Conservation (phyloP, 768 basidiomycete genomes). For the Phylloporus sp. region DNA sequence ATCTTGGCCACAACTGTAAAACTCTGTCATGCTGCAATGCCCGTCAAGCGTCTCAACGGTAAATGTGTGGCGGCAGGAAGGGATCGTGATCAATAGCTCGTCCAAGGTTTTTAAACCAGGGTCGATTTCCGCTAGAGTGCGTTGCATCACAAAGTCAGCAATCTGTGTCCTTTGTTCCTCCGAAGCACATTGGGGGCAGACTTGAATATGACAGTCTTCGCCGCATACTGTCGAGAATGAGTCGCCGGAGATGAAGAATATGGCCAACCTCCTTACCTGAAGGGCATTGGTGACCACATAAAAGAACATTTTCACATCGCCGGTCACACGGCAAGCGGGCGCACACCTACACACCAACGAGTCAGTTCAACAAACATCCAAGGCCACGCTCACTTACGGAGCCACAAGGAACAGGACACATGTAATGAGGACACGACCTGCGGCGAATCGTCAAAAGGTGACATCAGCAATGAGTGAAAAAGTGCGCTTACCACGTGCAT, state of each 20-base stretch:
- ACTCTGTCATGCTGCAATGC: constrained; percentile 45
- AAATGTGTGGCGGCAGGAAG: constrained; percentile 59
- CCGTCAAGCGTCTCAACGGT: constrained; percentile 73
- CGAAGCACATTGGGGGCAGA: constrained; percentile 50
- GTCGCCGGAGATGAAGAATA: background rate
- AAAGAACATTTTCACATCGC: constrained; percentile 44
- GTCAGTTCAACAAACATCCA: background rate
- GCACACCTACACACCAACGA: constrained; percentile 45
- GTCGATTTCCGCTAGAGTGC: constrained; percentile 47
- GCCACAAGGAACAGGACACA: constrained; percentile 63
- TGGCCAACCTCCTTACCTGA: constrained; percentile 43
- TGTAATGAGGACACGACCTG: constrained; percentile 52
- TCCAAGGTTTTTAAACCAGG: constrained; percentile 38
- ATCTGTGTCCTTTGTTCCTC: constrained; percentile 36
- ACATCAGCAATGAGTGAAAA: background rate
- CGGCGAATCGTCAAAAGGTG: background rate
- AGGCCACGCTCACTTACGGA: constrained; percentile 44
- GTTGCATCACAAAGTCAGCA: constrained; percentile 58
- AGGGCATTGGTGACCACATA: constrained; percentile 64
- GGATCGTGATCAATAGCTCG: constrained; percentile 57
- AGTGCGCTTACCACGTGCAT: constrained; percentile 47
- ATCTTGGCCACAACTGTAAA: constrained; percentile 38
- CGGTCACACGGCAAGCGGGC: constrained; percentile 60
- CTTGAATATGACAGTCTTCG: constrained; percentile 54
- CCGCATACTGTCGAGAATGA: constrained; percentile 52